phyloP scores from a whole-genome alignment of 768 basidiomycete species.

The Dacryopinax primogenitus region DNA sequence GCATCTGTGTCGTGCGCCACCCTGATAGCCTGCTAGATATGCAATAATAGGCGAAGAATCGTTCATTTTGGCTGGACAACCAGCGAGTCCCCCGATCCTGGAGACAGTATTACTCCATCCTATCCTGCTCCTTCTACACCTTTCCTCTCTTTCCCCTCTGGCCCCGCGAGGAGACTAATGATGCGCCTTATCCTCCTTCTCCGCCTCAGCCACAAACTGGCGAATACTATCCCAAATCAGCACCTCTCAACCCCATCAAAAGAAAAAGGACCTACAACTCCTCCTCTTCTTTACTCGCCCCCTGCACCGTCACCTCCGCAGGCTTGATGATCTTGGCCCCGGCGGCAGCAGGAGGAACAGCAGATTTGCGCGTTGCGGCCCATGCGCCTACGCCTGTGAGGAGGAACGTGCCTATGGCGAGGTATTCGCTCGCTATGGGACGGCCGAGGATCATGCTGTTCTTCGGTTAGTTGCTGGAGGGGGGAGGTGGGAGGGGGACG shows the following conservation, averaged over 20 bases:
- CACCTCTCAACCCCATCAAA: slow-evolving; percentile 25
- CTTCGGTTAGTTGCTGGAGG: neutral
- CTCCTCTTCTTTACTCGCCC: slow-evolving; percentile 56
- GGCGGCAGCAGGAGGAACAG: slow-evolving; percentile 32
- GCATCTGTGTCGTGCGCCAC: too few species aligned
- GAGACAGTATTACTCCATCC: neutral
- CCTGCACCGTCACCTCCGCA: slow-evolving; percentile 58
- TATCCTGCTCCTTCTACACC: neutral
- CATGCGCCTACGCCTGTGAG: slow-evolving; percentile 40
- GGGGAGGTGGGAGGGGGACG: neutral
- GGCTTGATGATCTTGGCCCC: slow-evolving; percentile 35
- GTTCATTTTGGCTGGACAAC: too few species aligned
- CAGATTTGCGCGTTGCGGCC: slow-evolving; percentile 39
- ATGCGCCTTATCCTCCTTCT: slow-evolving; percentile 38
- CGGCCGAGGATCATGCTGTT: slow-evolving; percentile 64
- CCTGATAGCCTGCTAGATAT: too few species aligned
- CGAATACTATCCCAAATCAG: slow-evolving; percentile 41
- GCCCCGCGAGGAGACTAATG: neutral
- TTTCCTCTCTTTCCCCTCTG: neutral
- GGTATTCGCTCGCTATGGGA: slow-evolving; percentile 67
- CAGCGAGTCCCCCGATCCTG: too few species aligned
- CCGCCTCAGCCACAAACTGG: slow-evolving; percentile 69
- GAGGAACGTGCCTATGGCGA: slow-evolving; percentile 54
- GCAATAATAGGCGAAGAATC: too few species aligned
- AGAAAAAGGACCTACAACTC: slow-evolving; percentile 43